Base-by-base conservation (phyloP, 306 rosid species). In the Cicer arietinum region DNA sequence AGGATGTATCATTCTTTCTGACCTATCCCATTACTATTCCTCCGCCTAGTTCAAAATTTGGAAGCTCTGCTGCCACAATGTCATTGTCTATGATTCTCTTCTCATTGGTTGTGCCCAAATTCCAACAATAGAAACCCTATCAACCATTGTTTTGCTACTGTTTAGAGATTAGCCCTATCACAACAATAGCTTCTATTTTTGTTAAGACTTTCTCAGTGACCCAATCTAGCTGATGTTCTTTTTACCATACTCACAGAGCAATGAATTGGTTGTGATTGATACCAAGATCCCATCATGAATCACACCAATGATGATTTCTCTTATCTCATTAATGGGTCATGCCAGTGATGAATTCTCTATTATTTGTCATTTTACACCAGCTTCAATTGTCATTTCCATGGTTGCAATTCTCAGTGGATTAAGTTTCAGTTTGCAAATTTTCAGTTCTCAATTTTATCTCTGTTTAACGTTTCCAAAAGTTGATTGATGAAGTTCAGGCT, bases 241-340 rank as follows among this genome's bases (percentile, higher is more conserved):
- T 53, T 53, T 17, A 53, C 59, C 59, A 53, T 53, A 53, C 12
- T 53, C 17, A 53, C 59, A 53, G 59, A 22, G 22, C 58, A 52
- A 52, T 52, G 8, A 52, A 52, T 3, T 52, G 25, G 25, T 7
- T 52, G 20, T 2, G 58, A 52, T 16, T 52, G 25, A 52, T 16
- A 53, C 30, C 59, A 53, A 53, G 30, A 17, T 53, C 51, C 51
- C 30, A 53, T 7, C 59, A 53, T 53, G 59, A 16, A 53, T 53
- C 59, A 53, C 7, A 17, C 10, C 30, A 17, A 17, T 17, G 59
- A 53, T 16, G 11, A 17, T 53, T 53, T 53, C 60, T 53, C 60
- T 53, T 53, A 53, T 17, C 60, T 53, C 6, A 2, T 3, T 53
- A 17, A 8, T 53, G 4, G 18, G 60, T 30, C 5, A 8, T 20